phyloP scores from a whole-genome alignment of 768 basidiomycete species.

The Termitomyces sp. region DNA sequence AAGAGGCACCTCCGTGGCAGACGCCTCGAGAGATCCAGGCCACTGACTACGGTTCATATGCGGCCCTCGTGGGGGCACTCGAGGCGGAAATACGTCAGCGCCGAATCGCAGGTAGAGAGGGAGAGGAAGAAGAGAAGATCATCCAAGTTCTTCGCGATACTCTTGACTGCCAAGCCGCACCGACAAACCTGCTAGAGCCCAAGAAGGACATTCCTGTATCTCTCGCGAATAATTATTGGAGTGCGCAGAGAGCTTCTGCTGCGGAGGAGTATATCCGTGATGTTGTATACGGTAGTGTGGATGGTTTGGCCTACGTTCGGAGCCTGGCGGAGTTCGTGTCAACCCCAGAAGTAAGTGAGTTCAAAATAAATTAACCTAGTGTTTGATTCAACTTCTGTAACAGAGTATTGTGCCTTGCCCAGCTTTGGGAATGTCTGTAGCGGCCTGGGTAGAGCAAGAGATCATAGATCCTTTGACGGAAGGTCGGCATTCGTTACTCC shows the following conservation, averaged over 20 bases:
- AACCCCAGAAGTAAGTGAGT: slow-evolving; percentile 30
- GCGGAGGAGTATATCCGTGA: slow-evolving; percentile 69
- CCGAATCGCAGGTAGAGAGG: slow-evolving; percentile 20
- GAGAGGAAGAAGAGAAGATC: slow-evolving; percentile 31
- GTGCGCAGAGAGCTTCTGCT: slow-evolving; percentile 40
- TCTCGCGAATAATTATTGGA: slow-evolving; percentile 42
- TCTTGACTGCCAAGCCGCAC: slow-evolving; percentile 30
- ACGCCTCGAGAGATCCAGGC: slow-evolving; percentile 49
- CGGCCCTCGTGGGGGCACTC: slow-evolving; percentile 46
- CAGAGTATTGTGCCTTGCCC: slow-evolving; percentile 12
- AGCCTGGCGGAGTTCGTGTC: slow-evolving; percentile 72
- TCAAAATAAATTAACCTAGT: not conserved
- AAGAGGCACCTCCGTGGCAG: slow-evolving; percentile 40
- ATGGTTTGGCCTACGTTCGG: slow-evolving; percentile 72
- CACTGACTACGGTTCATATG: slow-evolving; percentile 62
- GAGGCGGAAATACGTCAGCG: slow-evolving; percentile 40
- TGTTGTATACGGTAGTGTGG: slow-evolving; percentile 77
- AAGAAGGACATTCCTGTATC: slow-evolving; percentile 5
- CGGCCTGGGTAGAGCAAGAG: slow-evolving; percentile 40
- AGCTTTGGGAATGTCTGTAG: slow-evolving; percentile 35
- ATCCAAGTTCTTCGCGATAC: slow-evolving; percentile 35
- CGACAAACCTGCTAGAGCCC: slow-evolving; percentile 9
- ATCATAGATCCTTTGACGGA: slow-evolving; percentile 47
- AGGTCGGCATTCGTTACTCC: slow-evolving; percentile 42
- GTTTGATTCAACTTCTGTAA: not conserved